phyloP scores from a whole-genome alignment of 2,329 filamentous ascomycete genomes.

The Thelonectria olida region DNA sequence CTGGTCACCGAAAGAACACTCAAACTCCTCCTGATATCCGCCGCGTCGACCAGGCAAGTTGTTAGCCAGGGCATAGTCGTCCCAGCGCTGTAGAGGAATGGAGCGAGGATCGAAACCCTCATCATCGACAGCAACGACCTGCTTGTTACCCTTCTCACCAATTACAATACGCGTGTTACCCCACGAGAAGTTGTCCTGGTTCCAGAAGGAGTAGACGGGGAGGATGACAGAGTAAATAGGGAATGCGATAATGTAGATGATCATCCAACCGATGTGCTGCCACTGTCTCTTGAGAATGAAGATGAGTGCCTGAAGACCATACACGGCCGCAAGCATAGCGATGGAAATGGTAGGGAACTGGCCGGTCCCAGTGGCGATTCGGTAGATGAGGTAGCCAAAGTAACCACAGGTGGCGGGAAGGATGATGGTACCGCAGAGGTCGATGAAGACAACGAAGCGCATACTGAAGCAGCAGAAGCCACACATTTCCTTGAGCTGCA shows the following conservation, averaged over 20 bases:
- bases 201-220: constrained; percentile 98
- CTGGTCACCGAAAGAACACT: constrained; percentile 75
- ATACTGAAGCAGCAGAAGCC: constrained; percentile 99
- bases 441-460: constrained; percentile 95
- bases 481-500: constrained; percentile 91
- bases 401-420: constrained; percentile 90
- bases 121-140: constrained; percentile 86
- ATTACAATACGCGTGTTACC: constrained; percentile 98
- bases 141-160: constrained; percentile 90
- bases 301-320: constrained; percentile 94
- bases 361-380: constrained; percentile 72
- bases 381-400: constrained; percentile 87
- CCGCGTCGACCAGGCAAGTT: constrained; percentile 92
- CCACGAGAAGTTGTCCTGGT: constrained; percentile 98
- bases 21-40: constrained; percentile 70
- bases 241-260: constrained; percentile 96
- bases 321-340: constrained; percentile 88
- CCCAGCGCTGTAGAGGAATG: constrained; percentile 95
- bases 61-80: constrained; percentile 90
- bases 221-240: constrained; percentile 92
- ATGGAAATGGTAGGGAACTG: constrained; percentile 89
- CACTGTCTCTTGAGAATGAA: constrained; percentile 97
- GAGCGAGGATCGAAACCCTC: constrained; percentile 90
- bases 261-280: constrained; percentile 99
- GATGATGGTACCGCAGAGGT: constrained; percentile 91